Percentiles rank a stretch among this genome's conserved stretches.
phyloP scores from a whole-genome alignment of 1,139 yeast species.

The Sugiyamaella castrensis region DNA sequence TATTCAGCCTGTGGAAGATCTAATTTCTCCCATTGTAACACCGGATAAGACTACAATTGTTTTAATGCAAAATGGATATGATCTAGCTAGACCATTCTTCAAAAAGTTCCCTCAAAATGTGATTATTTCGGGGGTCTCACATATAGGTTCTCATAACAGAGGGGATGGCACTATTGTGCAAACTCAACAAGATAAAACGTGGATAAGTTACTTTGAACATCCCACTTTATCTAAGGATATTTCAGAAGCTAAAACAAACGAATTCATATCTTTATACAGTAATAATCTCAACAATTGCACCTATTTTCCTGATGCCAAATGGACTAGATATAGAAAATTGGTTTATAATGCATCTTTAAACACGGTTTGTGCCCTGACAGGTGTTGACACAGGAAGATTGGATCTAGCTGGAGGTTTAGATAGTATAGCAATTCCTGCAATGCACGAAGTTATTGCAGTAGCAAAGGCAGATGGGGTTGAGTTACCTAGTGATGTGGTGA shows the following conservation, averaged over 20 bases:
- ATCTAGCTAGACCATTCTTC: constrained; percentile 58
- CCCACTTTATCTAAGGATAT: constrained; percentile 36
- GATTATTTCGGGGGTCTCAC: constrained; percentile 61
- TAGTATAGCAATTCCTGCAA: constrained; percentile 47
- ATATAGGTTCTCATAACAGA: constrained; percentile 61
- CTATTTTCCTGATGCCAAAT: constrained; percentile 38
- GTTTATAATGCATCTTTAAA: constrained; percentile 64
- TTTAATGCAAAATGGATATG: constrained; percentile 67
- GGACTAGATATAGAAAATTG: constrained; percentile 60
- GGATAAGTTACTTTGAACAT: constrained; percentile 50
- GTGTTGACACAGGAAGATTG: constrained; percentile 54
- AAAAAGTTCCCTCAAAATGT: constrained; percentile 53
- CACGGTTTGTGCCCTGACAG: constrained; percentile 54
- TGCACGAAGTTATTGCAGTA: constrained; percentile 56
- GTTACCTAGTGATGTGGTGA: constrained; percentile 44
- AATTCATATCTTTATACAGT: constrained; percentile 49
- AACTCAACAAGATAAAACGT: constrained; percentile 48
- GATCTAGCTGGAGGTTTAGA: constrained; percentile 51
- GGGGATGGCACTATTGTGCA: constrained; percentile 46
- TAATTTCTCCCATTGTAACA: constrained; percentile 54
- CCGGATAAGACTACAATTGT: constrained; percentile 50
- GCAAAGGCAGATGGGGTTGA: constrained; percentile 60
- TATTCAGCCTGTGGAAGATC: constrained; percentile 51
- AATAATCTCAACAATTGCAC: constrained; percentile 40
- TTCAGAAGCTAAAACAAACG: constrained; percentile 39